Percentiles rank a stretch among this genome's conserved stretches.
Evolutionary conservation across 2,329 filamentous ascomycete species (phyloP).

Genomic region (Fusarium sp.): DNA sequence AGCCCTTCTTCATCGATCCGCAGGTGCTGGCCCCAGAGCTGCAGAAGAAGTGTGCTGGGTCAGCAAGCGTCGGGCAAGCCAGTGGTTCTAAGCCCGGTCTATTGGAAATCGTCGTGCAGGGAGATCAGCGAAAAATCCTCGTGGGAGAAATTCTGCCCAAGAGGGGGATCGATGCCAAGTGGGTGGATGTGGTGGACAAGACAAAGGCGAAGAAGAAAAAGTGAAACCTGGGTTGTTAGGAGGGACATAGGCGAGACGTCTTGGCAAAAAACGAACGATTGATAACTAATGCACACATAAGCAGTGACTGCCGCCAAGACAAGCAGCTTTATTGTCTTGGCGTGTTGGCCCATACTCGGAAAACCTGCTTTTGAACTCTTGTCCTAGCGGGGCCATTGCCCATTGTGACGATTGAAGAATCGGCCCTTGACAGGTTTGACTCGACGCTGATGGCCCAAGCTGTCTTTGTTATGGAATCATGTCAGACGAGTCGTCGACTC

Average conservation of each 20-base stretch:
- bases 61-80: slow-evolving; percentile 38
- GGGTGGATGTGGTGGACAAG: slow-evolving; percentile 40
- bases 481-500: not conserved
- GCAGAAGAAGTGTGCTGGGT: slow-evolving; percentile 40
- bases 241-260: not conserved
- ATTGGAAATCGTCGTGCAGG: slow-evolving; percentile 40
- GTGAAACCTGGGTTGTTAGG: not conserved
- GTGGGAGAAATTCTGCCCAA: slow-evolving; percentile 22
- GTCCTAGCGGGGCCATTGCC: not conserved
- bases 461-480: not conserved
- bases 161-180: slow-evolving; percentile 33
- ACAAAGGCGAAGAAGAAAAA: slow-evolving; percentile 37
- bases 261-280: not conserved
- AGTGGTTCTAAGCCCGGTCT: slow-evolving; percentile 35
- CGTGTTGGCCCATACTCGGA: not conserved
- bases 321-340: not conserved
- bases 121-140: slow-evolving; percentile 36
- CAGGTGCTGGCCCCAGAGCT: slow-evolving; percentile 36
- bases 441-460: not conserved
- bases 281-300: not conserved
- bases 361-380: not conserved
- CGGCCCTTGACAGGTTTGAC: too few relatives aligned
- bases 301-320: not conserved
- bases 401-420: not conserved
- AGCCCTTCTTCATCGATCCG: slow-evolving; percentile 38